Base-by-base conservation (phyloP, 306 rosid species). In the Dalbergia oliveri region DNA sequence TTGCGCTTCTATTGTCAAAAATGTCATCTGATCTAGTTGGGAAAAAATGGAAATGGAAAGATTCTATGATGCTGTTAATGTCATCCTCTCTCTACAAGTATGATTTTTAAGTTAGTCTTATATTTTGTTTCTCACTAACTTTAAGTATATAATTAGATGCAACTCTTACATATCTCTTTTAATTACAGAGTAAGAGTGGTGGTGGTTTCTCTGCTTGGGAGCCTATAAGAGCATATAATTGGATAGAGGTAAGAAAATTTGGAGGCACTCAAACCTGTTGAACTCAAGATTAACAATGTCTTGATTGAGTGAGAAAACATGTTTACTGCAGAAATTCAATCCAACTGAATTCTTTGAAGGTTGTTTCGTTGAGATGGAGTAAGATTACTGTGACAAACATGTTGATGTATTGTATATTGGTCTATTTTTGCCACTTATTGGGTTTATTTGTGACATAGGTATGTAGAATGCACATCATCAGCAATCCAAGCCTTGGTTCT, bases 31-130 rank as follows among this genome's bases (percentile, higher is more conserved):
- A 50, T 50, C 18, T 50, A 50, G 57, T 50, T 14, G 57, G 57
- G 57, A 14, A 14, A 15, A 50, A n/a, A 64, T 76, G 80, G 80
- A 64, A 37, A 63, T 23, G 50, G 10, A 49, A 8, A 13, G 26
- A 3, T 64, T 84, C 60, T 81, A 81, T 63, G 87, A 87, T 81
- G 76, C 90, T 11, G 82, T 86, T 11, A 82, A 86, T 64, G 58
- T 82, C 73, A 57, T 86, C 31, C 80, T 86, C 13, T 86, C 89
- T 35, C 76, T 82, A 18, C 86, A 83, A 60, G 86, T 83, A 83
- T 3, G 81, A 0, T 11, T 49, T 62, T 49, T 39, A 11, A 47
- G 31, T 2, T 26, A 26, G 3, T 26, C 6, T 34, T 75, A 14
- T 3, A 31, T 3, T 4, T 8, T 31, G 47, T 11, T 9, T 26